Evolutionary conservation across 148 eudicot genomes (phyloP).

Genomic region (Dysphania ambrosioides): DNA sequence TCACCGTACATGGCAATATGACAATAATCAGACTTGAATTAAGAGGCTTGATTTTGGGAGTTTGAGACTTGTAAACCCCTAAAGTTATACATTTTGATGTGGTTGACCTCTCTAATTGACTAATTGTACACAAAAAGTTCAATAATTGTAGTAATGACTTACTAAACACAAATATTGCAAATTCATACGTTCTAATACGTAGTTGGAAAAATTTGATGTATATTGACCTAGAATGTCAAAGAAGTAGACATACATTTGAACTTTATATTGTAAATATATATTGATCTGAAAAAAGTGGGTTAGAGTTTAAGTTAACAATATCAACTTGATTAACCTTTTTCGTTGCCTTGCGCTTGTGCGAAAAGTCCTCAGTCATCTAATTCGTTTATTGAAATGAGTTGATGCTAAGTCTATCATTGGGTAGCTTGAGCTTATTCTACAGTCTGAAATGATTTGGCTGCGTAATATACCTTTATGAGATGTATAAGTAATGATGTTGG

Average conservation of each 20-base stretch:
- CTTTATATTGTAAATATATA: neutral
- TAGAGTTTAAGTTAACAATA: neutral
- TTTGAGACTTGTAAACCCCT: neutral
- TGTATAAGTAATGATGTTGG: neutral
- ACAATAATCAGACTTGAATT: neutral
- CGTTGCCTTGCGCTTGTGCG: neutral
- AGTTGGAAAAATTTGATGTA: neutral
- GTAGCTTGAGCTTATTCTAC: neutral
- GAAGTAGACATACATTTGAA: neutral
- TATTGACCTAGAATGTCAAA: neutral
- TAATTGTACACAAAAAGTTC: no score
- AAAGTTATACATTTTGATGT: neutral
- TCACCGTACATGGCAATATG: neutral
- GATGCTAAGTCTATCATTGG: neutral
- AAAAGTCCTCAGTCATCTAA: no score
- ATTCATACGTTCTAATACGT: neutral
- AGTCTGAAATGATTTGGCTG: neutral
- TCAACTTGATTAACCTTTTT: neutral
- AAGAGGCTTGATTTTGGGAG: neutral
- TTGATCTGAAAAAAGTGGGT: neutral
- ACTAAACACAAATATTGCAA: neutral
- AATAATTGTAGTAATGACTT: no score
- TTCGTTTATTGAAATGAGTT: neutral
- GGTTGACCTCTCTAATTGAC: neutral
- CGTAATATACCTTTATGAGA: neutral